phyloP scores from a whole-genome alignment of 129 eudicot genomes.

The Lonicera japonica region DNA sequence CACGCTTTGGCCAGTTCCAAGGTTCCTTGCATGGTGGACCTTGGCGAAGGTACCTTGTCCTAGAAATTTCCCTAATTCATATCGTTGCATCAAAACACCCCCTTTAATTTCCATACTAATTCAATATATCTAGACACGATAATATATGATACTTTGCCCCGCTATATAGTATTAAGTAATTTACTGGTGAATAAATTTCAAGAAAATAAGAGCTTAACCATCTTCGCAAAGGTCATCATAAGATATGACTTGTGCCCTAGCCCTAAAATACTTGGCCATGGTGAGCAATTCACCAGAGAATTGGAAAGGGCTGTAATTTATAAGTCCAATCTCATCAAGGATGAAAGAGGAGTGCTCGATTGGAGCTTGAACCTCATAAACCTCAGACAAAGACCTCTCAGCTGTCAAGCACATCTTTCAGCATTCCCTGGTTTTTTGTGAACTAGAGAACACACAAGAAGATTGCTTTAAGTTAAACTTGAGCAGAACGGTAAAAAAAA shows the following conservation, averaged over 20 bases:
- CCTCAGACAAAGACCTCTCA: slow-evolving; percentile 18
- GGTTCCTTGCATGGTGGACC: slow-evolving; percentile 58
- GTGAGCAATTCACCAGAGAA: slow-evolving; percentile 9
- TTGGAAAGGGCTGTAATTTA: neutral
- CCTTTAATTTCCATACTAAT: slow-evolving; percentile 38
- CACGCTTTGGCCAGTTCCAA: slow-evolving; percentile 41
- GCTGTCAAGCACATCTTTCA: slow-evolving; percentile 49
- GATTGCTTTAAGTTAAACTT: slow-evolving; percentile 1
- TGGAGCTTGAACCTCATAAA: slow-evolving; percentile 19
- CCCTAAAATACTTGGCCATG: slow-evolving; percentile 8
- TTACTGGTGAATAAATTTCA: neutral
- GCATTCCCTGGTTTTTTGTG: slow-evolving; percentile 39
- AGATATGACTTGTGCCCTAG: slow-evolving; percentile 9
- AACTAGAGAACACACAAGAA: slow-evolving; percentile 12
- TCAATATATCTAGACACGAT: neutral
- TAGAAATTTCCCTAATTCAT: slow-evolving; percentile 58
- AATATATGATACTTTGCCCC: neutral
- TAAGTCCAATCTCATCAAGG: slow-evolving; percentile 22
- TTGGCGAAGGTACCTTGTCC: slow-evolving; percentile 83
- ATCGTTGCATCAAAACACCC: slow-evolving; percentile 46
- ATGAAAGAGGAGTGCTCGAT: slow-evolving; percentile 20
- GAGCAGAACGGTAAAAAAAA: neutral
- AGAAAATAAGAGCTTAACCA: slow-evolving; percentile 26
- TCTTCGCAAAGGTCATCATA: slow-evolving; percentile 37
- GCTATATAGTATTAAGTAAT: neutral